Evolutionary conservation across 2,329 filamentous ascomycete genomes (phyloP), one percentile per base, ranked within the genome.

Genomic region (Exophiala calicioides): DNA sequence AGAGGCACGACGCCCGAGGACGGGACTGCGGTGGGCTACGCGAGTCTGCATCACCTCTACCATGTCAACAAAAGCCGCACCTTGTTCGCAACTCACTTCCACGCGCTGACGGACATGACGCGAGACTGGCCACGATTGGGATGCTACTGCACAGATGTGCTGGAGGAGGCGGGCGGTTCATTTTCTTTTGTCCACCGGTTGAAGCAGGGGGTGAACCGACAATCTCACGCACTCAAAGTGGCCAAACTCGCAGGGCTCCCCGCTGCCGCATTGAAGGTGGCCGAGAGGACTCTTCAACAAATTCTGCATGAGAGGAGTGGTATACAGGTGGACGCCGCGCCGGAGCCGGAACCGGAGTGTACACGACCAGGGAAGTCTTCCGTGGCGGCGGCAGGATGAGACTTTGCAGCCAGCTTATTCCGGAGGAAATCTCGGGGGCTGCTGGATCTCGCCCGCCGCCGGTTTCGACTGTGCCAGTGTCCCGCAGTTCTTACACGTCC

Each of bases 31-130:
- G 86, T 98, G 1, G 89, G 89, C 0, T 97, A 86, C 66, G 93
- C 91, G 1, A 90, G 85, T 61, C 72, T 98, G 38, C 81, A 91
- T 62, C 89, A 97, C 66, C 73, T 98, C 12, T 85, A 88, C 58
- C 76, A 82, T 37, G 73, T 86, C 16, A 96, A 93, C 64, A 75
- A 77, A 62, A 89, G 86, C 63, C 80, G 93, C 10, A 83, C 86
- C 1, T 74, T 98, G 31, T 98, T 98, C 65, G 93, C 93, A 1
- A 97, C 93, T 12, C 93, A 98, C 67, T 98, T 97, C 62, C 91
- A 98, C 66, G 75, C 70, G 3, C 73, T 98, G 4, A 85, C 86
- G 2, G 90, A 95, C 62, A 79, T 94, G 72, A 88, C 86, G 0
- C 66, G 65, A 5, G 72, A 75, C 5, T 74, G 81, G 50, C 69